Percentiles rank a stretch among this genome's conserved stretches.
phyloP scores from a whole-genome alignment of 1,284 basidiomycete species.

The Omphalotus olearius region DNA sequence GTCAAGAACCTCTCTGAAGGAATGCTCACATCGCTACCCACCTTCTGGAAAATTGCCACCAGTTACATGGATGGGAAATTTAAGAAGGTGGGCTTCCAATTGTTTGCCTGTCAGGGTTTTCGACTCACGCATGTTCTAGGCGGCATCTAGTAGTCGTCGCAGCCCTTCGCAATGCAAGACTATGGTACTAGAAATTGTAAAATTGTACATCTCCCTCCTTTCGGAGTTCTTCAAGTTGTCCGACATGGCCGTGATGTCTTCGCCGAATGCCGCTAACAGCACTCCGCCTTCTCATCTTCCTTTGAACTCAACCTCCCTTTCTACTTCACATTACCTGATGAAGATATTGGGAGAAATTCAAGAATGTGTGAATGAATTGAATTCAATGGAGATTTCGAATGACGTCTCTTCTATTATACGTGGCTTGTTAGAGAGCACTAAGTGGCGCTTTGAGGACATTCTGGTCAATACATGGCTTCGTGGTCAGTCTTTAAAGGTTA shows the following conservation, averaged over 20 bases:
- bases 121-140: slow-evolving; percentile 12
- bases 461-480: slow-evolving; percentile 80
- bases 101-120: slow-evolving; percentile 12
- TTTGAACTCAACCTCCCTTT: slow-evolving; percentile 73
- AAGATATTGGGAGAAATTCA: slow-evolving; percentile 81
- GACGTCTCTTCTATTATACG: slow-evolving; percentile 70
- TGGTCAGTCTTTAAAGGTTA: slow-evolving; percentile 43
- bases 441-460: slow-evolving; percentile 88
- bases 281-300: slow-evolving; percentile 64
- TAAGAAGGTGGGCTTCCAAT: slow-evolving; percentile 54
- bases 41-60: slow-evolving; percentile 92
- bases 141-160: slow-evolving; percentile 44
- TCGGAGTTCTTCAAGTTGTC: slow-evolving; percentile 91
- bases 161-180: slow-evolving; percentile 82
- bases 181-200: slow-evolving; percentile 90
- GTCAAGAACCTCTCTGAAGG: slow-evolving; percentile 70
- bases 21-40: slow-evolving; percentile 74
- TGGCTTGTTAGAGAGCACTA: slow-evolving; percentile 74
- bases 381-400: slow-evolving; percentile 74
- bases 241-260: slow-evolving; percentile 59
- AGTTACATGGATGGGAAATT: slow-evolving; percentile 91
- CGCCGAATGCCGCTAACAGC: slow-evolving; percentile 20
- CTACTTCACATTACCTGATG: slow-evolving; percentile 78
- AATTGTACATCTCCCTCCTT: slow-evolving; percentile 81
- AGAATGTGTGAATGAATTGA: slow-evolving; percentile 83